Evolutionary conservation across 2,329 filamentous ascomycete species (phyloP).

Genomic region (Amauroascus niger): DNA sequence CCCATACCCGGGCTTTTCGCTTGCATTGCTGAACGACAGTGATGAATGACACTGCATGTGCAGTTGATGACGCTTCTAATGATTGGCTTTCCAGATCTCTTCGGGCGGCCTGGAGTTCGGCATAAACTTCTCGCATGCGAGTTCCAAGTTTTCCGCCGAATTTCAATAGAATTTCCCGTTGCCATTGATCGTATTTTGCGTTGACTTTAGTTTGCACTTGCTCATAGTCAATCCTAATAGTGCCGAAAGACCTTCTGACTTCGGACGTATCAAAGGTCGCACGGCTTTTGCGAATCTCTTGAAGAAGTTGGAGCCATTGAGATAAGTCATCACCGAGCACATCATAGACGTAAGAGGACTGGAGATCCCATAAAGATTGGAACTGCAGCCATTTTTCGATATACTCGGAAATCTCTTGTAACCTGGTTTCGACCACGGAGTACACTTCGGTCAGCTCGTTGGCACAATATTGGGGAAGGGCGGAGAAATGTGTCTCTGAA

Average conservation of each 20-base stretch:
- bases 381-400: constrained; percentile 98
- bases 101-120: constrained; percentile 81
- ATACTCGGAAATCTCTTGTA: constrained; percentile 69
- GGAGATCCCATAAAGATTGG: constrained; percentile 95
- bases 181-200: constrained; percentile 98
- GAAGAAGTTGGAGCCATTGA: constrained; percentile 88
- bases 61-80: constrained; percentile 87
- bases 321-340: constrained; percentile 82
- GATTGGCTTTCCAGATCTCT: constrained; percentile 86
- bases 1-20: constrained; percentile 86
- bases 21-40: constrained; percentile 96
- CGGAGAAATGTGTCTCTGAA: constrained; percentile 58
- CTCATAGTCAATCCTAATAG: constrained; percentile 92
- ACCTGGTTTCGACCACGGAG: constrained; percentile 68
- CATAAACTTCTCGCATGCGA: constrained; percentile 84
- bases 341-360: constrained; percentile 90
- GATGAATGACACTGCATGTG: constrained; percentile 95
- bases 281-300: constrained; percentile 90
- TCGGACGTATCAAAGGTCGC: constrained; percentile 97
- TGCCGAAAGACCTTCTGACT: constrained; percentile 83
- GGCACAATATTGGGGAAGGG: constrained; percentile 75
- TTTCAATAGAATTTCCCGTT: constrained; percentile 89
- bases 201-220: constrained; percentile 99
- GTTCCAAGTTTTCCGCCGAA: constrained; percentile 82
- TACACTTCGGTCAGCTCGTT: constrained; percentile 72